phyloP scores from a whole-genome alignment of 2,329 filamentous ascomycete genomes.

The Cadophora sp. region DNA sequence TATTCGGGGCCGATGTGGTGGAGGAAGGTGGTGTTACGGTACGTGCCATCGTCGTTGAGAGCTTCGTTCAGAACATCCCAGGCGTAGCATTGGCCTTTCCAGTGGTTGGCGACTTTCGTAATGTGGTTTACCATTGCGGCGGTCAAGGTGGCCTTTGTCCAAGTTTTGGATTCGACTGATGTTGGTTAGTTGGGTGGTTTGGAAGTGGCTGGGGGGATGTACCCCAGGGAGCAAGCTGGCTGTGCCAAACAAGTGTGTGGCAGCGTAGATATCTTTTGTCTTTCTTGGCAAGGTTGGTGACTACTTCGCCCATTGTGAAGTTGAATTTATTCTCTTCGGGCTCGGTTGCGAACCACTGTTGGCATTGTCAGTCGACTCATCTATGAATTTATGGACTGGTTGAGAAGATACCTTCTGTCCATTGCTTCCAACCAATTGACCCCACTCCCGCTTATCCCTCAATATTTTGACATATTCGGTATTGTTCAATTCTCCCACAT shows the following conservation, averaged over 20 bases:
- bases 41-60: constrained; percentile 62
- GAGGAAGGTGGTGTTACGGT: constrained; percentile 60
- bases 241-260: constrained; percentile 64
- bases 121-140: constrained; percentile 65
- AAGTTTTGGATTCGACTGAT: constrained; percentile 48
- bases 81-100: constrained; percentile 61
- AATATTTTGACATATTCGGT: constrained; percentile 61
- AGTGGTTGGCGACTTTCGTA: constrained; percentile 61
- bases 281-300: constrained; percentile 54
- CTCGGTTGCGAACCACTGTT: constrained; percentile 66
- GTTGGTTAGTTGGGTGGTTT: neutral
- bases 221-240: constrained; percentile 61
- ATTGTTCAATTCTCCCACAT: constrained; percentile 61
- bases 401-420: constrained; percentile 53
- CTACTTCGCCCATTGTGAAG: constrained; percentile 62
- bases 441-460: constrained; percentile 63
- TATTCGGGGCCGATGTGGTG: constrained; percentile 61
- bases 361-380: constrained; percentile 2
- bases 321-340: constrained; percentile 62
- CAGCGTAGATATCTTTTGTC: constrained; percentile 64
- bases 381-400: neutral
- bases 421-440: constrained; percentile 69
- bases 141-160: constrained; percentile 63
- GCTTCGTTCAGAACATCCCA: constrained; percentile 74
- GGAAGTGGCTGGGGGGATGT: constrained; percentile 30